Evolutionary conservation across 805 yeast species (phyloP).

Genomic region (Tetrapisispora fleetii): DNA sequence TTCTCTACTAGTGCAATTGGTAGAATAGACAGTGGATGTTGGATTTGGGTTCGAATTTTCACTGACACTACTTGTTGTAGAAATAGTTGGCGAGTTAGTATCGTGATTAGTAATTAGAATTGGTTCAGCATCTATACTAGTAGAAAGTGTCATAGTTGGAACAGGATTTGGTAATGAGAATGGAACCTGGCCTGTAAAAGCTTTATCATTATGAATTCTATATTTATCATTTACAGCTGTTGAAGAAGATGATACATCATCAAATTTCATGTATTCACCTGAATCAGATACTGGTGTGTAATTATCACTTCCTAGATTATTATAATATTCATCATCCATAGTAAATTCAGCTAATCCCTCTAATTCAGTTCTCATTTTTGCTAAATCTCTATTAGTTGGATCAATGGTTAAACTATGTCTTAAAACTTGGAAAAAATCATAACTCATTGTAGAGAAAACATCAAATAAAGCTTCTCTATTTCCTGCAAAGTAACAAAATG

Average conservation of each 20-base stretch:
- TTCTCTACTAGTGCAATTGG: not conserved
- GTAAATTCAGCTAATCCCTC: conserved; percentile 57
- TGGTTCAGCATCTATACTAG: conserved; percentile 1
- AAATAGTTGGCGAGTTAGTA: not conserved
- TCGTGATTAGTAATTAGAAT: not conserved
- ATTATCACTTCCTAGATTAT: conserved; percentile 27
- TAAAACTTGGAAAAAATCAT: conserved; percentile 76
- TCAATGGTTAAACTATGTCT: conserved; percentile 72
- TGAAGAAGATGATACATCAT: conserved; percentile 23
- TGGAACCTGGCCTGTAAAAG: conserved; percentile 6
- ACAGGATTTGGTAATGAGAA: conserved; percentile 26
- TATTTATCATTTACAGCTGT: not conserved
- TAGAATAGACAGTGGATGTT: not conserved
- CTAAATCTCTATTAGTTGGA: conserved; percentile 72
- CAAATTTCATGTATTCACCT: conserved; percentile 17
- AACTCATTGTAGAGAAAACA: conserved; percentile 80
- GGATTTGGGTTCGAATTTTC: not conserved
- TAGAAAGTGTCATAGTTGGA: conserved; percentile 9
- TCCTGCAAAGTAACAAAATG: conserved; percentile 76
- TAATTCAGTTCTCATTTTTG: conserved; percentile 51
- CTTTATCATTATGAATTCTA: not conserved
- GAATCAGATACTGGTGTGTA: conserved; percentile 25
- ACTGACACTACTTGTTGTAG: not conserved
- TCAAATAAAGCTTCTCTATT: conserved; percentile 87
- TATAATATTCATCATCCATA: conserved; percentile 63